Conservation (phyloP, 1,284 basidiomycete species). For the Blastosporella zonata region DNA sequence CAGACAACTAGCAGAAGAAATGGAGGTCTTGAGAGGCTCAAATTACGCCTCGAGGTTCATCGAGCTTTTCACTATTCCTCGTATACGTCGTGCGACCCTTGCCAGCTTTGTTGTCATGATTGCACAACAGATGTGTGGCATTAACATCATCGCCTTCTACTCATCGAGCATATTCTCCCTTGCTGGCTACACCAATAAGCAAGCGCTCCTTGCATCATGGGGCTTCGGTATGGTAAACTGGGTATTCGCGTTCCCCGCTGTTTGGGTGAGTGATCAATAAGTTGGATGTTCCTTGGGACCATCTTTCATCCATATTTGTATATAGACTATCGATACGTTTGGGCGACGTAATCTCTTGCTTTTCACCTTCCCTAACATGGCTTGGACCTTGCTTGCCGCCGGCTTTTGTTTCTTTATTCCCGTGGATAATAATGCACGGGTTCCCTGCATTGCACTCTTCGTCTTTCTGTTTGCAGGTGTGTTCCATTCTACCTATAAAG, state of each 20-base stretch:
- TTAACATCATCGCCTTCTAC: conserved; percentile 63
- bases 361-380: conserved; percentile 60
- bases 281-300: not conserved
- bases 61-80: conserved; percentile 66
- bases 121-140: conserved; percentile 58
- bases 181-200: conserved; percentile 47
- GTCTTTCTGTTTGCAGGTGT: conserved; percentile 53
- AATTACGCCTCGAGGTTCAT: conserved; percentile 47
- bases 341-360: conserved; percentile 59
- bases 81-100: conserved; percentile 67
- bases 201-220: conserved; percentile 62
- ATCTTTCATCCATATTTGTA: not conserved
- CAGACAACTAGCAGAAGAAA: conserved; percentile 54
- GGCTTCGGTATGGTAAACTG: conserved; percentile 75
- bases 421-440: conserved; percentile 31
- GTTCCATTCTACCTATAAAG: conserved; percentile 4
- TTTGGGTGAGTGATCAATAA: conserved; percentile 36
- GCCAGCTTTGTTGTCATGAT: conserved; percentile 69
- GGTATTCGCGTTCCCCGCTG: conserved; percentile 62
- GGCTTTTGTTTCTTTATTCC: conserved; percentile 56
- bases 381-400: conserved; percentile 56
- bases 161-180: conserved; percentile 64
- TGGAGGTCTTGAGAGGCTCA: conserved; percentile 43
- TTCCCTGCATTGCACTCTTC: conserved; percentile 52
- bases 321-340: conserved; percentile 49